These are phyloP conservation scores for Phytophthora lateralis DNA, from an alignment of 352 stramenopile species.

Conservation along the genomic window DNA sequence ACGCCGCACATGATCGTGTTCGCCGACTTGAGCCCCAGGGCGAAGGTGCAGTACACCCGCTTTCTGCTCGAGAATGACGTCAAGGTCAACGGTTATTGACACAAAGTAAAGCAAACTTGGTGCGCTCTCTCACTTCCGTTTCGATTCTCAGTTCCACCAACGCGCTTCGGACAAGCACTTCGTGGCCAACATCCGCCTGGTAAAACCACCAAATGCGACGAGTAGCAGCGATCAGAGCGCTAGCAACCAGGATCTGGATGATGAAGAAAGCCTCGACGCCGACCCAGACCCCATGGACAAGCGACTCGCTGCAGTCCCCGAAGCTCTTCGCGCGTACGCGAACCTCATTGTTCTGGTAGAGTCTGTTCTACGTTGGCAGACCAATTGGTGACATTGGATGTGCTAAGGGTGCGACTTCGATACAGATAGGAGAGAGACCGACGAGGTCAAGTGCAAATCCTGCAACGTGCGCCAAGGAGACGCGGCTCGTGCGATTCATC, in stretches of 20 bases:
- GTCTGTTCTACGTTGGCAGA: not conserved
- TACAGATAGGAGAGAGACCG: constrained; percentile 27
- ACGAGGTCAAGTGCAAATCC: not conserved
- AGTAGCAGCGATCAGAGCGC: not conserved
- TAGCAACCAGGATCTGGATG: constrained; percentile 7
- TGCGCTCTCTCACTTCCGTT: not conserved
- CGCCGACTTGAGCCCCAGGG: constrained; percentile 59
- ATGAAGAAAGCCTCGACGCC: constrained; percentile 7
- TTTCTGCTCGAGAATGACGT: constrained; percentile 74
- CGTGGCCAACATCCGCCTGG: constrained; percentile 60
- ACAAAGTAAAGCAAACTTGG: not conserved
- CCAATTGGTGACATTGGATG: not conserved
- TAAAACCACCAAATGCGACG: constrained; percentile 1
- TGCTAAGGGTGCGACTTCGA: not conserved
- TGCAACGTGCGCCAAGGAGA: constrained; percentile 49
- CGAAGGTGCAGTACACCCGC: constrained; percentile 67
- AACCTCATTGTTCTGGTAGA: constrained; percentile 48
- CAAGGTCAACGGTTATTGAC: constrained; percentile 33
- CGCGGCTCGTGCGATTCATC: constrained; percentile 53
- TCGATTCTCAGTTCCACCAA: constrained; percentile 49
- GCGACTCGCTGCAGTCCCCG: constrained; percentile 20
- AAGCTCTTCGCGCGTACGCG: constrained; percentile 34
- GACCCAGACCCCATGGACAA: constrained; percentile 19
- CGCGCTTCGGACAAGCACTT: constrained; percentile 56
- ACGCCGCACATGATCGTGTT: constrained; percentile 63